These are phyloP conservation scores for Asterochloris sp. DNA, from an alignment of 139 green algal genomes.

Conservation along the genomic window DNA sequence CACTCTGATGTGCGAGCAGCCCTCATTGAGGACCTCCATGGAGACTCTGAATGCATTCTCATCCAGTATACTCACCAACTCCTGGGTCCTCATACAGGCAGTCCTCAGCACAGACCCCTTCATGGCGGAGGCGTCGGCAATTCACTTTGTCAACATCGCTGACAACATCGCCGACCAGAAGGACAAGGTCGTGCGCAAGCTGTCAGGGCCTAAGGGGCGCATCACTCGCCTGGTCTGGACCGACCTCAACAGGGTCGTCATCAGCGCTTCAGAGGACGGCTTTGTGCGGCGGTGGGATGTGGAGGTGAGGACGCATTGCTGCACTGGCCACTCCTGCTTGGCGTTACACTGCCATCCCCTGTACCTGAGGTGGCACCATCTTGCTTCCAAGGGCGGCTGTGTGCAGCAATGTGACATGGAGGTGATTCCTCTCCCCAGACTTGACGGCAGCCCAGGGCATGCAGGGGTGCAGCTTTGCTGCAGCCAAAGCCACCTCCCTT, in stretches of 20 bases:
- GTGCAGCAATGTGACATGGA: too few species aligned
- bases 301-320: slow-evolving; percentile 30
- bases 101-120: slow-evolving; percentile 12
- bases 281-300: slow-evolving; percentile 76
- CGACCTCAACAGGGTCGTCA: slow-evolving; percentile 80
- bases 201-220: slow-evolving; percentile 50
- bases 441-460: too few species aligned
- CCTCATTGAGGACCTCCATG: too few species aligned
- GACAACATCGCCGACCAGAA: slow-evolving; percentile 62
- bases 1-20: too few species aligned
- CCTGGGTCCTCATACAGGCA: slow-evolving; percentile 91
- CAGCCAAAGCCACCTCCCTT: too few species aligned
- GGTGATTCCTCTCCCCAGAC: too few species aligned
- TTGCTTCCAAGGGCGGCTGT: too few species aligned
- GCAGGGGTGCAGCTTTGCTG: too few species aligned
- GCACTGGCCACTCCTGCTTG: too few species aligned
- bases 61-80: slow-evolving; percentile 44
- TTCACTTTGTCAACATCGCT: slow-evolving; percentile 55
- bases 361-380: too few species aligned
- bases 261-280: slow-evolving; percentile 87
- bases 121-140: slow-evolving; percentile 2
- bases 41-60: too few species aligned
- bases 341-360: too few species aligned
- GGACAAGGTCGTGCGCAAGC: background rate
- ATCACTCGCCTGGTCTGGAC: slow-evolving; percentile 72